Percentiles rank a stretch among this genome's conserved stretches.
phyloP scores from a whole-genome alignment of 192 early-diverging fungal species.

The Radiomyces spectabilis region DNA sequence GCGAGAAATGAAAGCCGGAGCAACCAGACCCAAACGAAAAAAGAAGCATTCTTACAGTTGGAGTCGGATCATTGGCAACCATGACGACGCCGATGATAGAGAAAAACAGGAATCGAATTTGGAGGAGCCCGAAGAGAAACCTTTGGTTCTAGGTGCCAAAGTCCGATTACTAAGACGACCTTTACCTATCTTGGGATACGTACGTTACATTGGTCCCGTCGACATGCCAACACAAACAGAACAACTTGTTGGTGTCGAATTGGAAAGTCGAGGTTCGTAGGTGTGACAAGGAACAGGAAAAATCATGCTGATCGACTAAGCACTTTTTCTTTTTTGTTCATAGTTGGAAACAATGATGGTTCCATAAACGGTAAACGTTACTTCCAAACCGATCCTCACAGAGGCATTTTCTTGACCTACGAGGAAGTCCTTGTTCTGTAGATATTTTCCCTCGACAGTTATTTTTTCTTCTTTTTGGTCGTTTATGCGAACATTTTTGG shows the following conservation, averaged over 20 bases:
- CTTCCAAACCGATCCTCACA: background rate
- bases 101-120: slow-evolving; percentile 1
- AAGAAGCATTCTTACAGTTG: too few species aligned
- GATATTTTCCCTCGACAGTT: background rate
- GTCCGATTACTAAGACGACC: slow-evolving; percentile 15
- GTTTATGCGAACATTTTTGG: too few species aligned
- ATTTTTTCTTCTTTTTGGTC: too few species aligned
- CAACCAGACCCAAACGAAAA: background rate
- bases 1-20: background rate
- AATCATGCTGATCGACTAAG: background rate
- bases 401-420: background rate
- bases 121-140: slow-evolving; percentile 5
- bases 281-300: background rate
- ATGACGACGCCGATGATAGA: background rate
- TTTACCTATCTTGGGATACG: slow-evolving; percentile 18
- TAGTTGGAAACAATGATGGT: slow-evolving; percentile 2
- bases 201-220: slow-evolving; percentile 19
- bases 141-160: slow-evolving; percentile 3
- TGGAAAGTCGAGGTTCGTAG: slow-evolving; percentile 19
- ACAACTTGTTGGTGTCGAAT: slow-evolving; percentile 22
- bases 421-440: background rate
- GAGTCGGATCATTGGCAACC: slow-evolving; percentile 11
- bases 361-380: background rate
- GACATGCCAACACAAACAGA: background rate
- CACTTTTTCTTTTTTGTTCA: background rate